phyloP scores from a whole-genome alignment of 2,329 filamentous ascomycete genomes.

The Fusarium camptoceras region DNA sequence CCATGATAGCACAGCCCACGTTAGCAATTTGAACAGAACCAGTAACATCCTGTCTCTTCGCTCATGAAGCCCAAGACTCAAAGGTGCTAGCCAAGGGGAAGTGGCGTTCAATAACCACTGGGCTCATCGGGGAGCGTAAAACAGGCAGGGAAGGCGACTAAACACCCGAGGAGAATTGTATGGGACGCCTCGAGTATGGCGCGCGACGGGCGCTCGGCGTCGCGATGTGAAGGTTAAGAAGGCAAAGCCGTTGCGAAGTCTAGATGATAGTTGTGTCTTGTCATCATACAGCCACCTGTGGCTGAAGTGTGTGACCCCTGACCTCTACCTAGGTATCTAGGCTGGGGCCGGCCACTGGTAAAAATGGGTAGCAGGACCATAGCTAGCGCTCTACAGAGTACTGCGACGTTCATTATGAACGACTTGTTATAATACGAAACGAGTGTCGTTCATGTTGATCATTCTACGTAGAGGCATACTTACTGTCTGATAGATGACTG shows the following conservation, averaged over 20 bases:
- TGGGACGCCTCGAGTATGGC: conserved; percentile 18
- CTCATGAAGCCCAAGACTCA: conserved; percentile 36
- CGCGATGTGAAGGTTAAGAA: conserved; percentile 17
- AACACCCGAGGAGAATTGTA: conserved; percentile 13
- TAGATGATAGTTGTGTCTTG: conserved; percentile 33
- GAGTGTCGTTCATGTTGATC: background rate
- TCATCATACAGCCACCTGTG: conserved; percentile 42
- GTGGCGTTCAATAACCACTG: conserved; percentile 38
- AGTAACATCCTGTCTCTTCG: conserved; percentile 47
- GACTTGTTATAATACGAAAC: background rate
- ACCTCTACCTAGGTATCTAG: no score
- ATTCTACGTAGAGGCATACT: background rate
- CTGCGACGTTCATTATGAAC: background rate
- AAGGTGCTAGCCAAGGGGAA: conserved; percentile 33
- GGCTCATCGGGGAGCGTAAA: conserved; percentile 42
- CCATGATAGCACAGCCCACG: conserved; percentile 56
- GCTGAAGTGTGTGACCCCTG: conserved; percentile 28
- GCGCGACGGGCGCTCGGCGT: conserved; percentile 38
- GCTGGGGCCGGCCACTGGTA: background rate
- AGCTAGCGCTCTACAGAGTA: background rate
- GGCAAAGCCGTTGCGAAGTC: conserved; percentile 19
- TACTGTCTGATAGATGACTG: no score
- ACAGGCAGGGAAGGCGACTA: conserved; percentile 3
- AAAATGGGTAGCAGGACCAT: background rate
- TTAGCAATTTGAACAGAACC: conserved; percentile 39